A percentile compares a stretch with the other conserved stretches of the same genome.
These are phyloP conservation scores for Claviceps digitariae DNA, from an alignment of 2,329 filamentous ascomycete genomes.

Conservation along the genomic window DNA sequence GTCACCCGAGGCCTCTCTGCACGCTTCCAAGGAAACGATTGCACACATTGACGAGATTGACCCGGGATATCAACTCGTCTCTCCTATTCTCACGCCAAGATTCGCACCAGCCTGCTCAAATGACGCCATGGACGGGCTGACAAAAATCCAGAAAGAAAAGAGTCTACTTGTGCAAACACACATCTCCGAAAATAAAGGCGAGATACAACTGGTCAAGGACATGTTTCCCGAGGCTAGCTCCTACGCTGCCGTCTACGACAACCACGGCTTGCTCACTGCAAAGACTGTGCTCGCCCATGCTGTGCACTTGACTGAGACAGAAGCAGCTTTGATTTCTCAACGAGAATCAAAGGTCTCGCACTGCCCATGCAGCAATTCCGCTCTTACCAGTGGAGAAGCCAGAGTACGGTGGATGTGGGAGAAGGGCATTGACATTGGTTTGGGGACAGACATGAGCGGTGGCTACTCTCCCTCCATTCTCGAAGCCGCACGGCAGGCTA, in stretches of 20 bases:
- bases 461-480: conserved; percentile 75
- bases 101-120: conserved; percentile 51
- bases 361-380: conserved; percentile 77
- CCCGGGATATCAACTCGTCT: conserved; percentile 48
- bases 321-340: conserved; percentile 49
- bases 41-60: conserved; percentile 56
- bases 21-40: conserved; percentile 45
- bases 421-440: conserved; percentile 61
- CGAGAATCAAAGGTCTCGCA: conserved; percentile 60
- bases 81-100: conserved; percentile 65
- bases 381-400: conserved; percentile 66
- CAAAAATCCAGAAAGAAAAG: conserved; percentile 46
- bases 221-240: conserved; percentile 51
- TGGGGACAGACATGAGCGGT: conserved; percentile 85
- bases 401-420: conserved; percentile 63
- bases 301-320: conserved; percentile 57
- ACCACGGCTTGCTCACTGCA: conserved; percentile 50
- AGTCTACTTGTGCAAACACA: conserved; percentile 73
- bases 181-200: conserved; percentile 67
- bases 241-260: conserved; percentile 74
- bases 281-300: conserved; percentile 78
- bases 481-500: conserved; percentile 69
- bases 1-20: conserved; percentile 41
- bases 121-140: conserved; percentile 50
- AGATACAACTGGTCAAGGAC: conserved; percentile 55